Evolutionary conservation across 371 early-diverging fungal genomes (phyloP).

Genomic region (Aphelidium insulamus): DNA sequence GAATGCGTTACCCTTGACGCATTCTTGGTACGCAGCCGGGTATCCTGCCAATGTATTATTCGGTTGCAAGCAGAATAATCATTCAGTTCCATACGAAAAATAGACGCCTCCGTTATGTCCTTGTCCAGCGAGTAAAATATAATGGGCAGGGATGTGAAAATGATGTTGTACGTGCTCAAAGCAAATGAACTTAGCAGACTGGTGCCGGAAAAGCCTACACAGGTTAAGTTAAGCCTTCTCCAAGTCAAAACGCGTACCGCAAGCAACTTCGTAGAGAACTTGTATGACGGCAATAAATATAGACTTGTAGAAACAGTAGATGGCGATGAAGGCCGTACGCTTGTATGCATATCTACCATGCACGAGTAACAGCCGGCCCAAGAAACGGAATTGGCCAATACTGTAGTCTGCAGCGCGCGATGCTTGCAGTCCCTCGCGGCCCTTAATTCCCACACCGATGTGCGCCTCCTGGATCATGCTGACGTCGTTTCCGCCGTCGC

Average conservation of each 20-base stretch:
- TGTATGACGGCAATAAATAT: not conserved
- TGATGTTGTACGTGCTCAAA: conserved; percentile 51
- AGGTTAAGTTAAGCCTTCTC: too few relatives aligned
- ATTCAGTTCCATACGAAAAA: too few relatives aligned
- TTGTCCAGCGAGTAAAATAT: too few relatives aligned
- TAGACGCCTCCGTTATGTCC: too few relatives aligned
- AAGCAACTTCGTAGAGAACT: not conserved
- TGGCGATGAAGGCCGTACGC: conserved; percentile 58
- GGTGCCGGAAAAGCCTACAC: conserved; percentile 65
- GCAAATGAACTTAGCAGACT: conserved; percentile 56
- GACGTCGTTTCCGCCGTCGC: conserved; percentile 96
- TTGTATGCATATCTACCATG: conserved; percentile 90
- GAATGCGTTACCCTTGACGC: too few relatives aligned
- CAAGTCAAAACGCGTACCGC: too few relatives aligned
- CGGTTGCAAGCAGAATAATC: too few relatives aligned
- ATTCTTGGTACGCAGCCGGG: too few relatives aligned
- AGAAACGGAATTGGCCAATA: conserved; percentile 73
- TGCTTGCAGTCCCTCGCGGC: conserved; percentile 92
- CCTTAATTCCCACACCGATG: conserved; percentile 81
- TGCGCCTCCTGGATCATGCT: conserved; percentile 83
- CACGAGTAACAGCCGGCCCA: conserved; percentile 69
- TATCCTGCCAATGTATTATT: too few relatives aligned
- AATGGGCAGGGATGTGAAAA: conserved; percentile 56
- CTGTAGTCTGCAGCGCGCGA: conserved; percentile 90
- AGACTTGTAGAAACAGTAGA: conserved; percentile 87